A percentile compares a stretch with the other conserved stretches of the same genome.
These are phyloP conservation scores for Cryoendolithus antarcticus DNA, from an alignment of 2,329 filamentous ascomycete genomes.

Conservation along the genomic window DNA sequence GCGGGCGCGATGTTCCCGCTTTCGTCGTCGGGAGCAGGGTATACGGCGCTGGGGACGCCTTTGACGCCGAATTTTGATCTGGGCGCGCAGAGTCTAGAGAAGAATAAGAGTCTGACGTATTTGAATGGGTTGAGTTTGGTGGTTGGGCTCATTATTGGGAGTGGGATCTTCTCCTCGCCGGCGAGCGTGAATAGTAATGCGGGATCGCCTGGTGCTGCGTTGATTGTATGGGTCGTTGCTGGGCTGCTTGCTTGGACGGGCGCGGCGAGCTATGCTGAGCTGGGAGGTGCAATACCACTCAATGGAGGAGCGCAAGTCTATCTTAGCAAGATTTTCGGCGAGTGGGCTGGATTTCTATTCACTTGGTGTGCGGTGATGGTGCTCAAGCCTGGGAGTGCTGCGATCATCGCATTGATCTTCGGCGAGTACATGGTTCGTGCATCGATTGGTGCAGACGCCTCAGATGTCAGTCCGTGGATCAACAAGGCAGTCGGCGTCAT, in stretches of 20 bases:
- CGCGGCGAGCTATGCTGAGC: conserved; percentile 84
- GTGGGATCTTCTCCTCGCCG: conserved; percentile 89
- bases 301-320: conserved; percentile 94
- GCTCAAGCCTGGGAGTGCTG: conserved; percentile 81
- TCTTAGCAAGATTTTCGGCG: conserved; percentile 89
- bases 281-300: conserved; percentile 87
- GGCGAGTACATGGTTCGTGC: conserved; percentile 93
- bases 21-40: conserved; percentile 58
- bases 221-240: conserved; percentile 85
- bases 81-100: conserved; percentile 54
- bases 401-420: conserved; percentile 95
- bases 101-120: conserved; percentile 90
- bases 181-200: conserved; percentile 86
- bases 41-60: conserved; percentile 74
- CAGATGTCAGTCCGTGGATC: conserved; percentile 71
- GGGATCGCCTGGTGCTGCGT: conserved; percentile 76
- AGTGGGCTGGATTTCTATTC: conserved; percentile 84
- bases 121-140: conserved; percentile 86
- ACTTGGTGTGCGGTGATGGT: conserved; percentile 94
- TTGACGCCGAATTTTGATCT: conserved; percentile 44
- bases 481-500: conserved; percentile 76
- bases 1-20: conserved; percentile 85
- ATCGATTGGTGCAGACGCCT: conserved; percentile 72
- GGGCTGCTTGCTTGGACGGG: conserved; percentile 95
- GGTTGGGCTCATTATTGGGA: conserved; percentile 87